These are phyloP conservation scores for Onygena corvina DNA, from an alignment of 2,329 filamentous ascomycete species.

Conservation along the genomic window DNA sequence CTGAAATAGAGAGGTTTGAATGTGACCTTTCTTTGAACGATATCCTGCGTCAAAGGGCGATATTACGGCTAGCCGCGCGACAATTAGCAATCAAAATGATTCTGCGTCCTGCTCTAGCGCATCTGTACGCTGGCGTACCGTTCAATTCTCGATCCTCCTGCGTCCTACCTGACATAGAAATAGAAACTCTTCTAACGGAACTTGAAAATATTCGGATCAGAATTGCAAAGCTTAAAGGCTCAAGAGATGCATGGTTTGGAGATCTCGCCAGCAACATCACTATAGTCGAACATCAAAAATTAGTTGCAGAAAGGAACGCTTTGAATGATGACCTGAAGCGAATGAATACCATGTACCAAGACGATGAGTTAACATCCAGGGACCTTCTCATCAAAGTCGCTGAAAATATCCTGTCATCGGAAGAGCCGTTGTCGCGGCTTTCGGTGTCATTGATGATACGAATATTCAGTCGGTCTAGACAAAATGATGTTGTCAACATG, in stretches of 20 bases:
- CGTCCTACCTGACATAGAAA: constrained; percentile 22
- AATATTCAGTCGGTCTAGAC: constrained; percentile 28
- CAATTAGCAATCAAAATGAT: constrained; percentile 31
- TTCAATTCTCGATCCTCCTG: constrained; percentile 17
- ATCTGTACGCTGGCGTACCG: constrained; percentile 26
- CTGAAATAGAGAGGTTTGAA: constrained; percentile 2
- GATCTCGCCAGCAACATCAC: constrained; percentile 25
- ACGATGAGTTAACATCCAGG: constrained; percentile 24
- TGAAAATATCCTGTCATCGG: constrained; percentile 25
- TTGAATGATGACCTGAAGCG: constrained; percentile 23
- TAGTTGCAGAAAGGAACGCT: constrained; percentile 23
- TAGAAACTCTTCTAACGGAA: constrained; percentile 25
- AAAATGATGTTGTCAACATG: constrained; percentile 32
- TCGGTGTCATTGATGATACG: constrained; percentile 27
- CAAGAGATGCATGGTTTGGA: constrained; percentile 19
- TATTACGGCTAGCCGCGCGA: constrained; percentile 29
- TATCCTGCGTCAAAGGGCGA: constrained; percentile 21
- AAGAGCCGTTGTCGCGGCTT: constrained; percentile 28
- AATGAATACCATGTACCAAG: constrained; percentile 23
- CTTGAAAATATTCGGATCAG: constrained; percentile 25
- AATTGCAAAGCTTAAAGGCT: constrained; percentile 23
- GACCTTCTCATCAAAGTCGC: constrained; percentile 28
- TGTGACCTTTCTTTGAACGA: constrained; percentile 5
- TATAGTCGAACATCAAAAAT: constrained; percentile 15
- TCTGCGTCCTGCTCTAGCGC: constrained; percentile 30